A percentile compares a stretch with the other conserved stretches of the same genome.
Conservation (phyloP, 1,284 basidiomycete species). For the Microbotryum saponariae region DNA sequence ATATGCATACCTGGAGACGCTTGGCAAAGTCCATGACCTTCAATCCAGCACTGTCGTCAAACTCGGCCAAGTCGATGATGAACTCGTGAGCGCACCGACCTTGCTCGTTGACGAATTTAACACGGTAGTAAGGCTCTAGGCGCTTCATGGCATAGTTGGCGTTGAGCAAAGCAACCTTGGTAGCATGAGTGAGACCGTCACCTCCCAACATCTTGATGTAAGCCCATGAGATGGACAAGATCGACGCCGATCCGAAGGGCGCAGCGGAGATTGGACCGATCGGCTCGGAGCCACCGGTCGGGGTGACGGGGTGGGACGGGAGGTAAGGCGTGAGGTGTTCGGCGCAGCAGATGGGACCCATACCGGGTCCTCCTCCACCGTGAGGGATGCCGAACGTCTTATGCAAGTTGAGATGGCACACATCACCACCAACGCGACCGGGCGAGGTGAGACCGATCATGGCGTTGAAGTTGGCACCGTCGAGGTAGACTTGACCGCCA, state of each 20-base stretch:
- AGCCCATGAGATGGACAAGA: constrained; percentile 88
- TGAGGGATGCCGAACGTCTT: constrained; percentile 95
- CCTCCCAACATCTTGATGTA: constrained; percentile 78
- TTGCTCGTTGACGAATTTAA: constrained; percentile 84
- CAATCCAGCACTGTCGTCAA: constrained; percentile 76
- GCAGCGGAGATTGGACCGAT: constrained; percentile 86
- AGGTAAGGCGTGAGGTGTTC: constrained; percentile 91
- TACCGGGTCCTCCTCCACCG: constrained; percentile 93
- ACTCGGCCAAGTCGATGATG: constrained; percentile 88
- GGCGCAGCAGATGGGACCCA: constrained; percentile 89
- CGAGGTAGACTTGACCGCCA: constrained; percentile 95
- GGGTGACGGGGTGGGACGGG: constrained; percentile 75
- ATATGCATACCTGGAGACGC: constrained; percentile 59
- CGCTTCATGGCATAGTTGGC: constrained; percentile 96
- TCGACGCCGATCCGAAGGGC: constrained; percentile 89
- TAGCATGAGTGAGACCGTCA: constrained; percentile 71
- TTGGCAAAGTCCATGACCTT: constrained; percentile 96
- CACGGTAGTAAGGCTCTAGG: constrained; percentile 73
- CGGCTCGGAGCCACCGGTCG: constrained; percentile 59
- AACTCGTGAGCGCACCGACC: constrained; percentile 91
- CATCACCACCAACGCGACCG: constrained; percentile 91
- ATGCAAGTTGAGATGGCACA: constrained; percentile 96
- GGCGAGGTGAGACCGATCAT: constrained; percentile 93
- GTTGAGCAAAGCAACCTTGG: constrained; percentile 79
- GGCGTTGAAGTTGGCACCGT: constrained; percentile 94